Conservation (phyloP, 1,284 basidiomycete genomes). For the Fomitopsis schrenkii region DNA sequence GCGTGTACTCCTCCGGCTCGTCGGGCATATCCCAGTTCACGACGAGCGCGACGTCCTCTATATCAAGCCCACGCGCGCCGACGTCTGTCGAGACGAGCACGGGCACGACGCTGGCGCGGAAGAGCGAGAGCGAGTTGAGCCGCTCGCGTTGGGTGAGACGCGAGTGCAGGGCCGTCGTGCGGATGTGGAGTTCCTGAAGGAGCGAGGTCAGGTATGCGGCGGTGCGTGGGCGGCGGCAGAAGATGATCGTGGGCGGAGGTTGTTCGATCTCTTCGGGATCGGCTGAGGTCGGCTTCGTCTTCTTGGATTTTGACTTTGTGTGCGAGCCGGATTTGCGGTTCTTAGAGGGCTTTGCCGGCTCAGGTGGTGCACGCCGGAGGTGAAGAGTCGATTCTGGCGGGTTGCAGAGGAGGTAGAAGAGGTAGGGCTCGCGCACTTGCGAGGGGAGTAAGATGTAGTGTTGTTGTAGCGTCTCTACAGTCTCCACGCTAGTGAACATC, state of each 20-base stretch:
- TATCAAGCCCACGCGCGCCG: conserved; percentile 91
- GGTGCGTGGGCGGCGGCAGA: conserved; percentile 84
- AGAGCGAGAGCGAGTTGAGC: conserved; percentile 80
- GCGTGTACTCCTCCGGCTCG: conserved; percentile 75
- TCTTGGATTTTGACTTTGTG: neutral
- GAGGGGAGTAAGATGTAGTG: conserved; percentile 92
- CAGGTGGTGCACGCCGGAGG: conserved; percentile 60
- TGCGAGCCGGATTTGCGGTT: conserved; percentile 20
- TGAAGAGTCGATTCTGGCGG: conserved; percentile 76
- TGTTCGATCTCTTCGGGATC: conserved; percentile 55
- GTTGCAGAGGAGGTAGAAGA: conserved; percentile 87
- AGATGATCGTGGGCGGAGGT: conserved; percentile 93
- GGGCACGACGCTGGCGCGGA: conserved; percentile 85
- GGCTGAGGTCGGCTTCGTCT: conserved; percentile 19
- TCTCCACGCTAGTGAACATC: conserved; percentile 62
- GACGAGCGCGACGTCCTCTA: conserved; percentile 92
- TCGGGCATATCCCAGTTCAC: conserved; percentile 95
- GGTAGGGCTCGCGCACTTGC: conserved; percentile 91
- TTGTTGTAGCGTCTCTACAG: conserved; percentile 83
- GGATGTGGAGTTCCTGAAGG: conserved; percentile 77
- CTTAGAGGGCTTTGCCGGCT: conserved; percentile 33
- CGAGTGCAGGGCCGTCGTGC: conserved; percentile 90
- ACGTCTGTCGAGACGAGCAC: conserved; percentile 95
- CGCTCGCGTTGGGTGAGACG: conserved; percentile 89
- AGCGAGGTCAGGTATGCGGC: conserved; percentile 87